Percentiles rank a stretch among this genome's conserved stretches.
Evolutionary conservation across 306 rosid genomes (phyloP).

Genomic region (Prunus armeniaca): DNA sequence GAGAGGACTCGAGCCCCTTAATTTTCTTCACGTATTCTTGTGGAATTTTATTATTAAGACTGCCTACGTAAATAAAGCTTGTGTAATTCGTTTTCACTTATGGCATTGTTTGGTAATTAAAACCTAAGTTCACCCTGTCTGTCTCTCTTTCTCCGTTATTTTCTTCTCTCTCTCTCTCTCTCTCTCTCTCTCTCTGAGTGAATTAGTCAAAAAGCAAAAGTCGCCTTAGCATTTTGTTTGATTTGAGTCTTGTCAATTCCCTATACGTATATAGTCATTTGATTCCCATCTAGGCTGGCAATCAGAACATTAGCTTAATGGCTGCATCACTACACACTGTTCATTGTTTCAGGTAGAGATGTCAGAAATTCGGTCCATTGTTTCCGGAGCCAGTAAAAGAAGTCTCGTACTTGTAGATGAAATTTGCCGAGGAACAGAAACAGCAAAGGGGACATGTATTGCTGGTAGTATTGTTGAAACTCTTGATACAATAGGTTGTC

Average conservation of each 20-base stretch:
- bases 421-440: slow-evolving; percentile 97
- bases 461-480: slow-evolving; percentile 91
- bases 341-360: slow-evolving; percentile 72
- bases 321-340: background rate
- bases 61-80: background rate
- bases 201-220: background rate
- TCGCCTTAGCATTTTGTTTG: background rate
- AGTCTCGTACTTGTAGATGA: slow-evolving; percentile 96
- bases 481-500: slow-evolving; percentile 73
- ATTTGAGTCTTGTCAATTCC: background rate
- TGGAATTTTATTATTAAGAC: background rate
- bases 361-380: slow-evolving; percentile 86
- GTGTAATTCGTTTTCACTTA: background rate
- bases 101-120: background rate
- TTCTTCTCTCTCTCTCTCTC: too few relatives aligned
- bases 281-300: background rate
- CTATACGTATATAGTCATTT: background rate
- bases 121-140: background rate
- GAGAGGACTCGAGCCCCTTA: background rate
- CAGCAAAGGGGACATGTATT: slow-evolving; percentile 93
- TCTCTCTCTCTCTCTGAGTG: too few relatives aligned
- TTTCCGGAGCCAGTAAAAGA: slow-evolving; percentile 61
- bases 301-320: background rate
- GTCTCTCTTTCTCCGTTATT: background rate
- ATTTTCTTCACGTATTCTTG: background rate